Conservation (phyloP, 2,329 filamentous ascomycete species). For the Escovopsis weberi region DNA sequence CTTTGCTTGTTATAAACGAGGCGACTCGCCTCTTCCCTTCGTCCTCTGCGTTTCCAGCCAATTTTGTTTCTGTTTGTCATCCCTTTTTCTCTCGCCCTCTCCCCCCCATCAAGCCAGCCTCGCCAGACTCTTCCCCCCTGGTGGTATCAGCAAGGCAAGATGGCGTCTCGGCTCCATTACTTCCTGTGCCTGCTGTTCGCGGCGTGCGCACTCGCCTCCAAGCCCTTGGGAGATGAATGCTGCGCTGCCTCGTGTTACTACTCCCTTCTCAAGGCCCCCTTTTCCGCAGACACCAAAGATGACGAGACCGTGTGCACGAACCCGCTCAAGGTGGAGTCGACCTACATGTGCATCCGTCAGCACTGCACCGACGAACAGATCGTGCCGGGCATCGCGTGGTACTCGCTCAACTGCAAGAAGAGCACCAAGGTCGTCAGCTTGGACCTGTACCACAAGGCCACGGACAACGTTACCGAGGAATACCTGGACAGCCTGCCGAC, state of each 20-base stretch:
- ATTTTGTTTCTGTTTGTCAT: no score
- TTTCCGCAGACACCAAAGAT: constrained; percentile 4
- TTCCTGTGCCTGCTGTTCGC: constrained; percentile 4
- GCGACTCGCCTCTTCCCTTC: no score
- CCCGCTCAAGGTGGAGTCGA: constrained; percentile 8
- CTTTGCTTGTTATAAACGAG: no score
- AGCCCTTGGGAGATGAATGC: constrained; percentile 9
- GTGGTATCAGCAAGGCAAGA: not conserved
- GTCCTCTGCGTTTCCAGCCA: no score
- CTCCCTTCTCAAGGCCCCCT: constrained; percentile 8
- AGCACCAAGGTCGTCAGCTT: constrained; percentile 7
- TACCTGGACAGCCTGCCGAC: constrained; percentile 6
- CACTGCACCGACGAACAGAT: constrained; percentile 7
- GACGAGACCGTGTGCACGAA: constrained; percentile 8
- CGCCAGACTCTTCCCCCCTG: no score
- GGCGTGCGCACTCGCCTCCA: constrained; percentile 5
- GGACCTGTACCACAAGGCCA: constrained; percentile 3
- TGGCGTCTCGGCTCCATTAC: constrained; percentile 2
- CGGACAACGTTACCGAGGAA: constrained; percentile 5
- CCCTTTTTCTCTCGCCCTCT: no score
- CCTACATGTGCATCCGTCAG: constrained; percentile 7
- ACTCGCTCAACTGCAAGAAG: constrained; percentile 8
- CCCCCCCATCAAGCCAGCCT: no score
- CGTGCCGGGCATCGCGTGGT: constrained; percentile 7
- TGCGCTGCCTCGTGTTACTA: constrained; percentile 10